Conservation (phyloP, 2,329 filamentous ascomycete genomes). For the Pyricularia sp. region DNA sequence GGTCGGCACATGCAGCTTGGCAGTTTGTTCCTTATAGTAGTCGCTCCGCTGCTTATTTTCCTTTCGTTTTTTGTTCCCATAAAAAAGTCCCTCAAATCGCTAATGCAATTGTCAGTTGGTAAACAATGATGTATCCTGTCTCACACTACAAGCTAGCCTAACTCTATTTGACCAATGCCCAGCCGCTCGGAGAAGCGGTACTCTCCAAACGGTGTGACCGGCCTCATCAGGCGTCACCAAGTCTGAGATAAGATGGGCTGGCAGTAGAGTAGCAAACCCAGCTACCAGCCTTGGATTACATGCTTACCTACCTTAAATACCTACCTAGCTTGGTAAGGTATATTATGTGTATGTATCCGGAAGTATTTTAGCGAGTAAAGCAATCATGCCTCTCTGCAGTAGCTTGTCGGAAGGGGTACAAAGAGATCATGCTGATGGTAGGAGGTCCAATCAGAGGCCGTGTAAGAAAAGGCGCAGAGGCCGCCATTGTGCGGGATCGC, state of each 20-base stretch:
- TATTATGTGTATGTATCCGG: not conserved
- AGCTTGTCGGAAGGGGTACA: not conserved
- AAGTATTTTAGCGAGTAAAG: not conserved
- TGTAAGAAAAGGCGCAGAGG: not conserved
- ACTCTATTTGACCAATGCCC: not conserved
- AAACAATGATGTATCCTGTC: not conserved
- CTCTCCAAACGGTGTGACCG: not conserved
- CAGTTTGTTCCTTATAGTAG: not conserved
- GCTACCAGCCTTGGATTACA: not conserved
- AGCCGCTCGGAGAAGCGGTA: not conserved
- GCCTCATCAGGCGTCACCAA: not conserved
- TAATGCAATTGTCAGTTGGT: not conserved
- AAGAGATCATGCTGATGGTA: not conserved
- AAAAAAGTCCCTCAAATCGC: not conserved
- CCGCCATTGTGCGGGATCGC: not conserved
- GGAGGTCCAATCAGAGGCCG: not conserved
- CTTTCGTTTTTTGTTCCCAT: not conserved
- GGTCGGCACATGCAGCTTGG: not conserved
- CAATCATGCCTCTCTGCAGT: not conserved
- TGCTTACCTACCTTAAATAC: not conserved
- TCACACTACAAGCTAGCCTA: not conserved
- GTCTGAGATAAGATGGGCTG: not conserved
- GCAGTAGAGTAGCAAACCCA: not conserved
- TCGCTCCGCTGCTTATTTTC: not conserved
- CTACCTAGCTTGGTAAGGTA: slow-evolving; percentile 1